Evolutionary conservation across 768 basidiomycete genomes (phyloP).

Genomic region (Trametes cinnabarina): DNA sequence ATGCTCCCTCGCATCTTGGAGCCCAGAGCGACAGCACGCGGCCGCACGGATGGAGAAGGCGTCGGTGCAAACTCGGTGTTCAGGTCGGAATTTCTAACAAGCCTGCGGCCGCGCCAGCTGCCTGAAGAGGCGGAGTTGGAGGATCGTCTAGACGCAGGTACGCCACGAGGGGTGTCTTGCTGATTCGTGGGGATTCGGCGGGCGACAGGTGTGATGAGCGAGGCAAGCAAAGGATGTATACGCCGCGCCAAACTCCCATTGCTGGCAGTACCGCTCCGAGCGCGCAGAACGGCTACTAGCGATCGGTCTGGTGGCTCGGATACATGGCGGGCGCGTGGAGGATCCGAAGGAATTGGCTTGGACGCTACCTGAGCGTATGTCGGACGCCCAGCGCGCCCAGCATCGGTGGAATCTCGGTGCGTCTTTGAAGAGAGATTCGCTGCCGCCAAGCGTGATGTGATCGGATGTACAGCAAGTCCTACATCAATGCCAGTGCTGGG

Average conservation of each 20-base stretch:
- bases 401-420: background rate
- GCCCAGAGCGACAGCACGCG: background rate
- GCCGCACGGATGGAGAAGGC: background rate
- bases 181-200: background rate
- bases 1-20: background rate
- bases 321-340: background rate
- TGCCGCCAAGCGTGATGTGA: too few species aligned
- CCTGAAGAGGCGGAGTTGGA: background rate
- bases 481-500: too few species aligned
- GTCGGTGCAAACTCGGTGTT: background rate
- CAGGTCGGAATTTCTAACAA: background rate
- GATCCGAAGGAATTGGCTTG: background rate
- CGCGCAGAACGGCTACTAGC: background rate
- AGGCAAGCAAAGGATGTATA: background rate
- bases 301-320: background rate
- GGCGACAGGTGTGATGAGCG: background rate
- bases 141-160: too few species aligned
- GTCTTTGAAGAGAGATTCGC: too few species aligned
- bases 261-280: background rate
- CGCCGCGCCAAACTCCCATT: too few species aligned
- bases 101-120: background rate
- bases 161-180: background rate
- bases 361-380: background rate
- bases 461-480: too few species aligned
- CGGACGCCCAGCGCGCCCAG: background rate